Conservation (phyloP, 257 asterid species). For the Solanum habrochaites region DNA sequence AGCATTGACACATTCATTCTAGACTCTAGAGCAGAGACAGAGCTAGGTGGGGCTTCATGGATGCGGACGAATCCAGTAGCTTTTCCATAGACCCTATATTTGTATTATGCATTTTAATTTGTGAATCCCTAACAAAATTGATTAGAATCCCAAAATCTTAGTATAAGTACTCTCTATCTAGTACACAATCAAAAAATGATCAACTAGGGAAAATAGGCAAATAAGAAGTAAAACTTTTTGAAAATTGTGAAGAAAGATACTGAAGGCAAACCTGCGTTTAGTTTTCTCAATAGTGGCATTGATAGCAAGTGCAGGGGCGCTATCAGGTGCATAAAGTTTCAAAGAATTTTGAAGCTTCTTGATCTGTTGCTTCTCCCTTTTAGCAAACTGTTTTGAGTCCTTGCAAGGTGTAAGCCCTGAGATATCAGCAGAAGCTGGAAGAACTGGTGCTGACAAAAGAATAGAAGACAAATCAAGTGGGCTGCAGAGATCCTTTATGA, state of each 20-base stretch:
- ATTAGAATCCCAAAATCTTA: too few relatives aligned
- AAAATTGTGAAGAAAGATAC: neutral
- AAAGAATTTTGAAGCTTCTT: slow-evolving; percentile 72
- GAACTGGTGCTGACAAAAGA: slow-evolving; percentile 64
- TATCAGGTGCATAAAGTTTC: slow-evolving; percentile 73
- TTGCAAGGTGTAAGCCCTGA: slow-evolving; percentile 94
- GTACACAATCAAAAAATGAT: neutral
- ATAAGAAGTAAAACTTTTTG: neutral
- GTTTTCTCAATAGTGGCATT: slow-evolving; percentile 86
- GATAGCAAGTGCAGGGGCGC: slow-evolving; percentile 97
- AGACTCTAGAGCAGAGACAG: neutral
- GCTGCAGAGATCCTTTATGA: slow-evolving; percentile 82
- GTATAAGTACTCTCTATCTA: too few relatives aligned
- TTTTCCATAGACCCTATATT: too few relatives aligned
- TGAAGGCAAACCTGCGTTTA: slow-evolving; percentile 48
- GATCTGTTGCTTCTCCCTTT: slow-evolving; percentile 84
- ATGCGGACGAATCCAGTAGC: too few relatives aligned
- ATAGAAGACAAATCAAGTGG: slow-evolving; percentile 78
- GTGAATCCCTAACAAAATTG: too few relatives aligned
- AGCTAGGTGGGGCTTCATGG: too few relatives aligned
- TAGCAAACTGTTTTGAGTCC: slow-evolving; percentile 91
- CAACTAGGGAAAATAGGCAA: neutral
- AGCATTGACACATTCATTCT: neutral
- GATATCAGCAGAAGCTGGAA: slow-evolving; percentile 85
- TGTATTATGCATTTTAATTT: too few relatives aligned